Percentiles rank a stretch among this genome's conserved stretches.
Conservation (phyloP, 331 rosid species). For the Quercus lobata region DNA sequence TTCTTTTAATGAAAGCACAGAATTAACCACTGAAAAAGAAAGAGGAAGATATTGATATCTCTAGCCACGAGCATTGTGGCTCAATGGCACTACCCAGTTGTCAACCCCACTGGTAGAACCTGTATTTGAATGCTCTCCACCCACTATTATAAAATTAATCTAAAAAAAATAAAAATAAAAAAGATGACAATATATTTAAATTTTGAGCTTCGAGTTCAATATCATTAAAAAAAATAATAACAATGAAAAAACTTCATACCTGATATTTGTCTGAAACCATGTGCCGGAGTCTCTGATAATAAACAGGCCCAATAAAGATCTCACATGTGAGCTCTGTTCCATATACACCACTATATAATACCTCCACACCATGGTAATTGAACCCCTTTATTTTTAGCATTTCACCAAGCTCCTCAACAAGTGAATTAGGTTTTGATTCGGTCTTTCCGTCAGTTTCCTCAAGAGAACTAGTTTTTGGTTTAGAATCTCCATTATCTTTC, state of each 20-base stretch:
- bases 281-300: slow-evolving; percentile 93
- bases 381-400: slow-evolving; percentile 75
- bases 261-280: slow-evolving; percentile 99
- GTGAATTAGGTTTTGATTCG: slow-evolving; percentile 43
- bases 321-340: slow-evolving; percentile 88
- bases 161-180: too few species aligned
- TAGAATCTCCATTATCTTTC: slow-evolving; percentile 28
- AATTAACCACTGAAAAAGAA: neutral
- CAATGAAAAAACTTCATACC: slow-evolving; percentile 27
- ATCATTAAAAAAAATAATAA: neutral
- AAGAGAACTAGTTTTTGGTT: slow-evolving; percentile 52
- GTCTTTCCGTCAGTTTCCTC: slow-evolving; percentile 36
- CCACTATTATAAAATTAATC: too few species aligned
- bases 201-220: too few species aligned
- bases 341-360: slow-evolving; percentile 88
- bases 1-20: neutral
- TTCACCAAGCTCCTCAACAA: slow-evolving; percentile 86
- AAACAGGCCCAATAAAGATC: slow-evolving; percentile 94
- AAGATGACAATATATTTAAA: too few species aligned
- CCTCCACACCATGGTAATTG: slow-evolving; percentile 91
- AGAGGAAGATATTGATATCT: neutral
- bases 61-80: too few species aligned
- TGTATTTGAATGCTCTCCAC: too few species aligned
- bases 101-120: too few species aligned
- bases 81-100: too few species aligned